phyloP scores from a whole-genome alignment of 176 grass and related monocot genomes.

The Musa troglodytarum region DNA sequence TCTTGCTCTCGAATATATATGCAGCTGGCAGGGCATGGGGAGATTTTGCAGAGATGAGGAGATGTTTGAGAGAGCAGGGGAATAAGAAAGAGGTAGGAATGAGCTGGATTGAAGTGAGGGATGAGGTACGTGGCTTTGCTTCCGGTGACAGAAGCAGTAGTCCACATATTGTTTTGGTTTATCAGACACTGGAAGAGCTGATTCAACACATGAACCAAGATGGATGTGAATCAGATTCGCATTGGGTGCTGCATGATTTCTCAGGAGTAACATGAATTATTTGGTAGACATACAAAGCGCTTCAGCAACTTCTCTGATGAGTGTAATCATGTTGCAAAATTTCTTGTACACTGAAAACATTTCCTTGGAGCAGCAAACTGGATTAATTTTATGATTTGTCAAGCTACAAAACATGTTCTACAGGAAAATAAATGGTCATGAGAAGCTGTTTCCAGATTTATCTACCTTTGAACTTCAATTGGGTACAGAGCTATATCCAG shows the following conservation, averaged over 20 bases:
- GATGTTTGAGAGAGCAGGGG: slow-evolving; percentile 26
- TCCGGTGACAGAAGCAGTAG: slow-evolving; percentile 34
- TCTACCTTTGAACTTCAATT: background rate
- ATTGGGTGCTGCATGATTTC: background rate
- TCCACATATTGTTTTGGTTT: slow-evolving; percentile 31
- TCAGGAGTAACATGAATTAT: background rate
- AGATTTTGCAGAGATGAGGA: slow-evolving; percentile 41
- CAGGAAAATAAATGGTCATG: background rate
- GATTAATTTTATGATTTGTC: background rate
- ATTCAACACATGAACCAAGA: slow-evolving; percentile 37
- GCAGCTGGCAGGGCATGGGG: slow-evolving; percentile 47
- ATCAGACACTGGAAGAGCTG: slow-evolving; percentile 34
- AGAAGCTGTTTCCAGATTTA: background rate
- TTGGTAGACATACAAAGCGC: background rate
- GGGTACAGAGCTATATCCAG: slow-evolving; percentile 14
- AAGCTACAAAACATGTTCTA: background rate
- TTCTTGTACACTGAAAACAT: background rate
- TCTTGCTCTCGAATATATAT: slow-evolving; percentile 52
- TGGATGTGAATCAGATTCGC: slow-evolving; percentile 6
- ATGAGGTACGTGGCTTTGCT: slow-evolving; percentile 40
- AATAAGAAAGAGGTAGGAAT: slow-evolving; percentile 43
- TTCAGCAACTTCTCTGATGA: too few species aligned
- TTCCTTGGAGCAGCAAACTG: too few species aligned
- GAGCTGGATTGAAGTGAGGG: slow-evolving; percentile 39
- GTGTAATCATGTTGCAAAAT: background rate